These are phyloP conservation scores for Phytophthora crassamura DNA, from an alignment of 352 stramenopile genomes.

Conservation along the genomic window DNA sequence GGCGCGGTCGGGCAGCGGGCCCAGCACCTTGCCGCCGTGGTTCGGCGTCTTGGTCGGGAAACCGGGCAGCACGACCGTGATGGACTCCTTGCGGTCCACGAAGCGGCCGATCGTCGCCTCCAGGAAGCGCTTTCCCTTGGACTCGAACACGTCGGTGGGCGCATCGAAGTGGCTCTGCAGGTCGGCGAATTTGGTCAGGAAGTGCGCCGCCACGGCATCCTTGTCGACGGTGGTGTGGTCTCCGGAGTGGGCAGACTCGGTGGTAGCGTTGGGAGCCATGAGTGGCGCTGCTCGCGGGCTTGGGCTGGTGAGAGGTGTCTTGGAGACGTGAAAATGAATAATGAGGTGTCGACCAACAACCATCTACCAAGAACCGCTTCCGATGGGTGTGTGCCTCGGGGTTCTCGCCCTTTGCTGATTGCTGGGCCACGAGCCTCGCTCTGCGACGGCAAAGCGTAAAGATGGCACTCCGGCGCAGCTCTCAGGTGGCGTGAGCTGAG, in stretches of 20 bases:
- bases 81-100: conserved; percentile 14
- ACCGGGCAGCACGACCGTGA: conserved; percentile 7
- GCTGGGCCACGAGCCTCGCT: too few species aligned
- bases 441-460: too few species aligned
- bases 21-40: conserved; percentile 23
- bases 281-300: too few species aligned
- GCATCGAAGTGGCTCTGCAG: conserved; percentile 26
- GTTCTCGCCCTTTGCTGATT: too few species aligned
- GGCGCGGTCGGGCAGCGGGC: conserved; percentile 21
- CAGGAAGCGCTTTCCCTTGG: conserved; percentile 16
- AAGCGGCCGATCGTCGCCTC: conserved; percentile 16
- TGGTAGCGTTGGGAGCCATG: conserved; percentile 15
- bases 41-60: conserved; percentile 22
- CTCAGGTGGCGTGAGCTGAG: too few species aligned
- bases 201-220: conserved; percentile 12
- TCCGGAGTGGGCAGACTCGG: conserved; percentile 2
- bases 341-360: conserved; percentile 10
- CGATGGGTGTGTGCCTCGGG: too few species aligned
- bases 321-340: conserved; percentile 13
- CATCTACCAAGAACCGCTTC: too few species aligned
- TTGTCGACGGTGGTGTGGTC: conserved; percentile 7
- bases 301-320: too few species aligned
- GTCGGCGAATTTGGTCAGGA: conserved; percentile 18
- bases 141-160: conserved; percentile 13
- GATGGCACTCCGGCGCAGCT: too few species aligned